Evolutionary conservation across 202 grass and related monocot genomes (phyloP), one percentile per base, ranked within the genome.

Genomic region (Schoenoplectus tabernaemontani): DNA sequence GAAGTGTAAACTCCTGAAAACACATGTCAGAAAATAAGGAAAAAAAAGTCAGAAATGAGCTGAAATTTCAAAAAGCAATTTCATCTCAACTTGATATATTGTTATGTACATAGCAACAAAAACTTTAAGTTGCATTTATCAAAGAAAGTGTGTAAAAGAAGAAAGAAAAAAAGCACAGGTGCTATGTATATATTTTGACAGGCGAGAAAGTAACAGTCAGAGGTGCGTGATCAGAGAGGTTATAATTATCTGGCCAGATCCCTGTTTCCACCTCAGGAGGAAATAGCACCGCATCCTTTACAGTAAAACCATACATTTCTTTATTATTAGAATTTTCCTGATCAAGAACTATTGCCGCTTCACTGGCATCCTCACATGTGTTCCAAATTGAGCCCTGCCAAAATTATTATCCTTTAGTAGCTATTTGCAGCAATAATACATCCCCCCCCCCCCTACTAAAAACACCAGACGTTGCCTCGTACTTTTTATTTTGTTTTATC

Each of bases 241-340:
- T 90, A 57, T 93, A 93, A 42, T 91, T 87, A 81, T 93, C 88
- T 16, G 91, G 91, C 91, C 91, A 93, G 81, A 85, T 88, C 79
- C 91, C 91, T 81, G 88, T 93, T 81, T 90, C 88, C 70, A 90
- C 88, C 68, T 93, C 91, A 19, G 88, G 88, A 10, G 91, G 88
- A 50, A 90, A 93, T 28, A 93, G 82, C 76, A 87, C 88, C 54
- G 91, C 91, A 81, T 91, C 88, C 81, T 93, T 93, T 83, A 93
- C 91, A 5, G 78, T 91, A 68, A 93, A 85, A 41, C 91, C 91
- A 47, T 88, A 85, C 51, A 86, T 71, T 1, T 86, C 78, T 4
- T 87, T 89, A 38, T 78, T 54, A 64, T 74, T 69, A 59, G 79
- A 57, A 3, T 63, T 71, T n/a, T 81, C 74, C 24, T 83, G 10